Conservation (phyloP, 768 basidiomycete genomes). For the Cyclocybe aegerita region DNA sequence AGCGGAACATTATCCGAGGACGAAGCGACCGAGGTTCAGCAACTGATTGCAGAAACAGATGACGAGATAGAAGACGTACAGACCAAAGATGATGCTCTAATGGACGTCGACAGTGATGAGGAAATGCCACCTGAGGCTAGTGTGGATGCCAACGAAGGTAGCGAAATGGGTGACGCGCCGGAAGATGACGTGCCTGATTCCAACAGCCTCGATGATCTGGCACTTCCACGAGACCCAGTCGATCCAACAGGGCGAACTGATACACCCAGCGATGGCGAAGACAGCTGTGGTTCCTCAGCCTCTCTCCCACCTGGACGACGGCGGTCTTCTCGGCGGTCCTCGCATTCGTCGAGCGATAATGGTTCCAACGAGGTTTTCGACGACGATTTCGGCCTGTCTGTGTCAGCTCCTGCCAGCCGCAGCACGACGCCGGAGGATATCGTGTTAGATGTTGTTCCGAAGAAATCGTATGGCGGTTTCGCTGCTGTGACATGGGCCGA, state of each 20-base stretch:
- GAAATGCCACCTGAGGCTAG: neutral
- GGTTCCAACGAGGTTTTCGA: neutral
- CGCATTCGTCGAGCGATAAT: slow-evolving; percentile 8
- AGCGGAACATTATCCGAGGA: slow-evolving; percentile 1
- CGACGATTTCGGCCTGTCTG: neutral
- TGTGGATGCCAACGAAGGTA: neutral
- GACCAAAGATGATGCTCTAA: neutral
- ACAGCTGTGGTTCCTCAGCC: neutral
- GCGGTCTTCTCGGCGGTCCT: slow-evolving; percentile 10
- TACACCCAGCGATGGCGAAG: neutral
- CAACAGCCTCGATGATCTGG: neutral
- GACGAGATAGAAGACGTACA: neutral
- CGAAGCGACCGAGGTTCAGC: slow-evolving; percentile 5
- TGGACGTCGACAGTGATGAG: neutral
- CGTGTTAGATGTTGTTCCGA: neutral
- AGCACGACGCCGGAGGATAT: slow-evolving; percentile 18
- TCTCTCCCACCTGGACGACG: neutral
- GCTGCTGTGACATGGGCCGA: slow-evolving; percentile 37
- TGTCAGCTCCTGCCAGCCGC: slow-evolving; percentile 11
- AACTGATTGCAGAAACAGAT: neutral
- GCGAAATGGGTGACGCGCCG: neutral
- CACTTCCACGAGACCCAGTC: slow-evolving; percentile 1
- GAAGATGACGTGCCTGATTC: neutral
- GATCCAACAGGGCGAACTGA: neutral
- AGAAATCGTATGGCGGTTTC: slow-evolving; percentile 31